These are phyloP conservation scores for Penicillium silybi DNA, from an alignment of 495 filamentous ascomycete species.

Conservation along the genomic window DNA sequence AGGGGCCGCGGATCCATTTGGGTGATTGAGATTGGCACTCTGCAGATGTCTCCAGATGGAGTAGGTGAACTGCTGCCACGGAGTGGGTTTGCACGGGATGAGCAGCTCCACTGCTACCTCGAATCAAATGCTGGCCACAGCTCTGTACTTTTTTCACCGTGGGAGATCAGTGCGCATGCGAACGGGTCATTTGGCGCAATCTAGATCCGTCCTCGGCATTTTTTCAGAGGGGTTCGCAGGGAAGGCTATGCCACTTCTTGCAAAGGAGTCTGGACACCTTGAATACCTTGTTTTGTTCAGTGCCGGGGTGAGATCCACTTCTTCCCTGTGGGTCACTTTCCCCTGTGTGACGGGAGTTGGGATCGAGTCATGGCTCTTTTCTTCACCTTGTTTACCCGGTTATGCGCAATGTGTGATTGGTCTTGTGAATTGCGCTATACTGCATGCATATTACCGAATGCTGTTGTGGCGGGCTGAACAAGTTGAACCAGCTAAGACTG, in stretches of 20 bases:
- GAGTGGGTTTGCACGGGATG: constrained; percentile 10
- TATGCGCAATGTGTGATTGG: neutral
- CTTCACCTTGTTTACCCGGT: neutral
- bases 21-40: constrained; percentile 17
- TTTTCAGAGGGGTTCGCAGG: neutral
- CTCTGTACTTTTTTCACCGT: neutral
- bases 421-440: neutral
- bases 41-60: constrained; percentile 15
- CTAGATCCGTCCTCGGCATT: neutral
- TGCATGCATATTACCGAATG: neutral
- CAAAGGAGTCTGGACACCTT: neutral
- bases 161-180: neutral
- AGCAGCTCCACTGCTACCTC: constrained; percentile 5
- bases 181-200: neutral
- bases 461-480: neutral
- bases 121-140: too few species aligned
- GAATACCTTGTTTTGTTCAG: neutral
- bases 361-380: neutral
- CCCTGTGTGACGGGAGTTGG: neutral
- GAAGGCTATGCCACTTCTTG: neutral
- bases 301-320: neutral
- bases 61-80: constrained; percentile 7
- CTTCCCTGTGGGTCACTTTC: neutral
- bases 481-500: neutral
- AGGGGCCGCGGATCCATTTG: constrained; percentile 5